A percentile compares a stretch with the other conserved stretches of the same genome.
These are phyloP conservation scores for Arthrinium puccinioides DNA, from an alignment of 2,329 filamentous ascomycete genomes.

Conservation along the genomic window DNA sequence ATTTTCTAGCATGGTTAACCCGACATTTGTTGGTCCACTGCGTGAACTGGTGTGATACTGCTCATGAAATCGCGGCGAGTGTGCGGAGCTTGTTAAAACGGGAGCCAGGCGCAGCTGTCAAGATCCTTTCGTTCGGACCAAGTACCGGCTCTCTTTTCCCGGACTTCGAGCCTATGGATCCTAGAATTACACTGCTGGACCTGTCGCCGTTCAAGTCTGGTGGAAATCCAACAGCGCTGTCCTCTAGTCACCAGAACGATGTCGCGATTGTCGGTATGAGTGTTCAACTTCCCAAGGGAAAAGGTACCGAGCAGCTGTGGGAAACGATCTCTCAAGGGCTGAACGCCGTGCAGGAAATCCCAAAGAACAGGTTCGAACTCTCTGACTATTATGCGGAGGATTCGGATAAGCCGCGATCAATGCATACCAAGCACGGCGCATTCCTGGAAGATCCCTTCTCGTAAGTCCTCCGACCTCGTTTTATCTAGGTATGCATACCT, in stretches of 20 bases:
- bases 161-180: not conserved
- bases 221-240: too few species aligned
- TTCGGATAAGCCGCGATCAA: constrained; percentile 3
- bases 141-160: constrained; percentile 2
- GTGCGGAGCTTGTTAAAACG: not conserved
- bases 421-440: constrained; percentile 4
- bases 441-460: constrained; percentile 5
- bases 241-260: not conserved
- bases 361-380: constrained; percentile 3
- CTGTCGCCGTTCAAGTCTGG: constrained; percentile 1
- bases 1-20: too few species aligned
- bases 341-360: constrained; percentile 4
- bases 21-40: constrained; percentile 3
- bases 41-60: constrained; percentile 2
- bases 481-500: too few species aligned
- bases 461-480: not conserved
- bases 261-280: constrained; percentile 6
- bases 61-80: not conserved
- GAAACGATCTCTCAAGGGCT: constrained; percentile 4
- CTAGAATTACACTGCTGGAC: not conserved
- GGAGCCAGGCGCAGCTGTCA: not conserved
- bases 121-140: constrained; percentile 1
- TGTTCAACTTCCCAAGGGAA: constrained; percentile 4
- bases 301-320: constrained; percentile 3
- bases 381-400: constrained; percentile 3